phyloP scores from a whole-genome alignment of 2,329 filamentous ascomycete species.

The Epichloe brachyelytri region DNA sequence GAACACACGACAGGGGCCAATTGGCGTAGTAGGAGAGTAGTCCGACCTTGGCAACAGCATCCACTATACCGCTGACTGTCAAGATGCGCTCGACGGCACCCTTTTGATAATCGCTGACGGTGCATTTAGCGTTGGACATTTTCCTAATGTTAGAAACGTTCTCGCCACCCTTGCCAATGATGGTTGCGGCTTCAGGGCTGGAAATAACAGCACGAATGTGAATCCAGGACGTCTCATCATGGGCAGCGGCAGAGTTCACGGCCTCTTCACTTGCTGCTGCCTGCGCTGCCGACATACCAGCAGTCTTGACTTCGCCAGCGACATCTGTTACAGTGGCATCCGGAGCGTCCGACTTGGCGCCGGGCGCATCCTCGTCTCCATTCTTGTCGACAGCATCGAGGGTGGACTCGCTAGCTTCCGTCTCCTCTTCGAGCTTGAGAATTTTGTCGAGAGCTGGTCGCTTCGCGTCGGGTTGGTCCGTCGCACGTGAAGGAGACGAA shows the following conservation, averaged over 20 bases:
- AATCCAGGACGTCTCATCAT: constrained; percentile 93
- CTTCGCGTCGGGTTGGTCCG: constrained; percentile 93
- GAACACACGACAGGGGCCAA: background rate
- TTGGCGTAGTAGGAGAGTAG: background rate
- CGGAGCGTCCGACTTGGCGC: constrained; percentile 26
- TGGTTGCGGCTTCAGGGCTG: constrained; percentile 90
- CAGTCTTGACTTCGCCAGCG: constrained; percentile 17
- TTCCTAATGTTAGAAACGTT: constrained; percentile 96
- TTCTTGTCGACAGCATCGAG: constrained; percentile 33
- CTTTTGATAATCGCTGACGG: constrained; percentile 94
- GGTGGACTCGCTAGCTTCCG: constrained; percentile 26
- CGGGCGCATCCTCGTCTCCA: constrained; percentile 36
- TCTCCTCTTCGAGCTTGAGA: constrained; percentile 52
- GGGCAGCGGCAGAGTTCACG: constrained; percentile 39
- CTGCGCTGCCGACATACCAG: constrained; percentile 8
- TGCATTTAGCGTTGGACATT: constrained; percentile 94
- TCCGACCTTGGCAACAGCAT: constrained; percentile 86
- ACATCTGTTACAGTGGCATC: constrained; percentile 17
- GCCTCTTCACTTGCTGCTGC: constrained; percentile 19
- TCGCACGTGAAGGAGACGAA: constrained; percentile 82
- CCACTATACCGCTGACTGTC: constrained; percentile 91
- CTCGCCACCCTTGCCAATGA: constrained; percentile 97
- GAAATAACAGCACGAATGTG: constrained; percentile 95
- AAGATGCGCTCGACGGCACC: constrained; percentile 95
- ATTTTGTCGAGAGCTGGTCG: constrained; percentile 91